A percentile compares a stretch with the other conserved stretches of the same genome.
Evolutionary conservation across 129 eudicot species (phyloP).

Genomic region (Flaveria ramosissima): DNA sequence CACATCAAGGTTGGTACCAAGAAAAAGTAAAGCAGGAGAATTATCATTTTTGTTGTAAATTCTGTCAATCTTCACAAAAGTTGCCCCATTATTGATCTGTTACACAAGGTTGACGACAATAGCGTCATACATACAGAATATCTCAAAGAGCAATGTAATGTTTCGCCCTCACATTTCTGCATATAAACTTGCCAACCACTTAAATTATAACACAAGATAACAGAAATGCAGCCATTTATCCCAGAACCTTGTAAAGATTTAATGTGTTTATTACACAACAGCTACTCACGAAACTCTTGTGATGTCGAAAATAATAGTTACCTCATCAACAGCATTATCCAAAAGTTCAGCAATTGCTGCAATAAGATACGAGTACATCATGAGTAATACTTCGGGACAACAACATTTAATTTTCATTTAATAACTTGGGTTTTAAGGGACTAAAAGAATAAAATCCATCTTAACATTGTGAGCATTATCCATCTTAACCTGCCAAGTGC

Average conservation of each 20-base stretch:
- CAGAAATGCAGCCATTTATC: background rate
- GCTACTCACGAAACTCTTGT: background rate
- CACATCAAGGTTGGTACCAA: constrained; percentile 44
- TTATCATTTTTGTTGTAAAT: constrained; percentile 72
- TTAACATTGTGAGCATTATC: background rate
- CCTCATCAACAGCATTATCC: constrained; percentile 97
- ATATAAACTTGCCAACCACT: background rate
- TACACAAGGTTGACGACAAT: constrained; percentile 23
- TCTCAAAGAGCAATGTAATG: constrained; percentile 2
- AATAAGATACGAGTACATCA: constrained; percentile 20
- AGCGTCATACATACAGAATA: constrained; percentile 17
- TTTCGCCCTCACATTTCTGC: background rate
- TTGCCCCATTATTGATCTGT: constrained; percentile 85
- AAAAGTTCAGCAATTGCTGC: constrained; percentile 97
- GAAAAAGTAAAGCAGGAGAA: constrained; percentile 88
- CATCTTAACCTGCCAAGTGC: constrained; percentile 9
- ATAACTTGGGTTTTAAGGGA: constrained; percentile 10
- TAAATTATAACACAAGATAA: background rate
- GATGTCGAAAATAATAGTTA: constrained; percentile 26
- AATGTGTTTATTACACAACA: background rate
- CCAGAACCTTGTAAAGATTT: background rate
- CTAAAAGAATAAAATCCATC: background rate
- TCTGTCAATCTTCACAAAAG: constrained; percentile 84
- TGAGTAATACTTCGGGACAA: constrained; percentile 4
- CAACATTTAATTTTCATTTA: background rate